These are phyloP conservation scores for Penicillium roqueforti DNA, from an alignment of 495 filamentous ascomycete species.

Conservation along the genomic window DNA sequence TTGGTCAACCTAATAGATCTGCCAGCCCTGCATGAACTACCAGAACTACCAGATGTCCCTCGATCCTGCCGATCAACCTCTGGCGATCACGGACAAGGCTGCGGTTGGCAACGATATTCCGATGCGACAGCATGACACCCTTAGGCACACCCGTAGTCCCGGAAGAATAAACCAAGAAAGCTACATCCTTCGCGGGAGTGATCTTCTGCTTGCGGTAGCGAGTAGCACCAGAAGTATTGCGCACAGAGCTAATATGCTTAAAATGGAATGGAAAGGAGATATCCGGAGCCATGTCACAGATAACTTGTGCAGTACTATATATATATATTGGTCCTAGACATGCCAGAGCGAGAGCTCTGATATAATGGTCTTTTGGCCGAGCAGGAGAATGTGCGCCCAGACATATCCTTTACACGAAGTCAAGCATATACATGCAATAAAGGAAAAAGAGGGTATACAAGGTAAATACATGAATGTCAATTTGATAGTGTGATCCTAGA, in stretches of 20 bases:
- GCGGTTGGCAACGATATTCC: constrained; percentile 61
- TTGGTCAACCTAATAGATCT: not conserved
- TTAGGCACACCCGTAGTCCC: constrained; percentile 94
- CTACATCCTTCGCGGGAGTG: constrained; percentile 43
- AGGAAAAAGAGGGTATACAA: not conserved
- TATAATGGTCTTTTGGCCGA: no score
- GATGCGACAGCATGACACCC: constrained; percentile 84
- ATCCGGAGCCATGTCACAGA: no score
- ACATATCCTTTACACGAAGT: no score
- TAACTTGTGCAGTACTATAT: no score
- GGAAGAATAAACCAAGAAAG: constrained; percentile 76
- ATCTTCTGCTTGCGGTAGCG: constrained; percentile 46
- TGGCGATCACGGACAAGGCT: not conserved
- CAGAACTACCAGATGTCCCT: constrained; percentile 5
- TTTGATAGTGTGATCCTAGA: no score
- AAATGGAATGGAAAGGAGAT: no score
- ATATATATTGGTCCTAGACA: no score
- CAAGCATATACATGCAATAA: no score
- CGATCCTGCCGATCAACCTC: not conserved
- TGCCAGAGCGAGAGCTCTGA: no score
- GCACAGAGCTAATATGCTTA: constrained; percentile 75
- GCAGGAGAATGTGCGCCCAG: no score
- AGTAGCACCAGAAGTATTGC: constrained; percentile 51
- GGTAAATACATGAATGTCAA: not conserved
- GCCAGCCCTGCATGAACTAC: constrained; percentile 8